Evolutionary conservation across 495 filamentous ascomycete species (phyloP).

Genomic region (Aspergillus haitiensis): DNA sequence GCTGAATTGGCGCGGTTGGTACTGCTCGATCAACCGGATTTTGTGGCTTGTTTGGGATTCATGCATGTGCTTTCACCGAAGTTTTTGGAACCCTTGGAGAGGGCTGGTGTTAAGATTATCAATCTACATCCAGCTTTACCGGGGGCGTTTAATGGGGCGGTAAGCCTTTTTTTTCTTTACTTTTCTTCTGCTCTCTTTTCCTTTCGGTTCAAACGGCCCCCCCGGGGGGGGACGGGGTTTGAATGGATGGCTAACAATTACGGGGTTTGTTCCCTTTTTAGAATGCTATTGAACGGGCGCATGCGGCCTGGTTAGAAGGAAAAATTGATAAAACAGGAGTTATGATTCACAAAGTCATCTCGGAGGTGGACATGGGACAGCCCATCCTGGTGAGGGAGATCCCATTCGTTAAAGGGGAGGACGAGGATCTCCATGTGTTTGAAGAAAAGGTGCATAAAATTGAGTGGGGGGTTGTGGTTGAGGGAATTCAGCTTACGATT

Average conservation of each 20-base stretch:
- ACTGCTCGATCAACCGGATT: conserved; percentile 63
- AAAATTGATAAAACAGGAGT: conserved; percentile 78
- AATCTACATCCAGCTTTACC: conserved; percentile 85
- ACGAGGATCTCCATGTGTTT: conserved; percentile 64
- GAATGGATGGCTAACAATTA: not conserved
- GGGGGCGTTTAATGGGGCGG: conserved; percentile 73
- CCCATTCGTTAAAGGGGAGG: conserved; percentile 58
- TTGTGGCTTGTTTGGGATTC: conserved; percentile 62
- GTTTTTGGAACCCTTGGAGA: conserved; percentile 66
- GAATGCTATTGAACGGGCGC: conserved; percentile 75
- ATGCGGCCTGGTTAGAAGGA: conserved; percentile 69
- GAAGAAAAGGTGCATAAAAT: conserved; percentile 68
- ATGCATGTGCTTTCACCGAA: conserved; percentile 60
- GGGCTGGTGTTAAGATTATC: conserved; percentile 65
- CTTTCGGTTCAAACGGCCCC: not conserved
- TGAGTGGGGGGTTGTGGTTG: conserved; percentile 70
- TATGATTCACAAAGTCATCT: conserved; percentile 92
- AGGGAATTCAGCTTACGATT: conserved; percentile 62
- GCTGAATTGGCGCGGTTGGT: conserved; percentile 73
- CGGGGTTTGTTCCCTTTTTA: conserved; percentile 20
- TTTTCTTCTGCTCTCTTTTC: not conserved
- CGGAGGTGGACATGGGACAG: conserved; percentile 77
- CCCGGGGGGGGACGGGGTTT: not conserved
- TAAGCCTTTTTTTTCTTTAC: conserved; percentile 29
- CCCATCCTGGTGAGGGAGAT: conserved; percentile 74